These are phyloP conservation scores for Erysimum cheiri DNA, from an alignment of 441 rosid genomes.

Conservation along the genomic window DNA sequence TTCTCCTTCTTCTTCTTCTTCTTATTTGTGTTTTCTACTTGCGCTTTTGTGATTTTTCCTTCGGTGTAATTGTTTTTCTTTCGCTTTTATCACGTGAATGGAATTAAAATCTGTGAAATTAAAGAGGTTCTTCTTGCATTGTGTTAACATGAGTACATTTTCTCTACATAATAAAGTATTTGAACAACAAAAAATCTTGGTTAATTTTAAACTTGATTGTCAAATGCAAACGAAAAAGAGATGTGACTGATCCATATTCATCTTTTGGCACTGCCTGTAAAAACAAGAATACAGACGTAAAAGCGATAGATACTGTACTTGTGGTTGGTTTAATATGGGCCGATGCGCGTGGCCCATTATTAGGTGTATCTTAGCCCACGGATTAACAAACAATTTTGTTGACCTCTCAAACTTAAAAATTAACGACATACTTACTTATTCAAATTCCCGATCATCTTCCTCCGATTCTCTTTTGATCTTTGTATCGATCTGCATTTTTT, in stretches of 20 bases:
- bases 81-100: slow-evolving; percentile 24
- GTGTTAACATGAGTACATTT: neutral
- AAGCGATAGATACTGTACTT: no score
- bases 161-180: neutral
- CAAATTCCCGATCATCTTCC: neutral
- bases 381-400: neutral
- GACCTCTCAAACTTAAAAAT: neutral
- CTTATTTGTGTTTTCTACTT: slow-evolving; percentile 12
- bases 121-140: slow-evolving; percentile 10
- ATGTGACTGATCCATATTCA: neutral
- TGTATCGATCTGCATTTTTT: neutral
- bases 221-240: neutral
- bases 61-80: slow-evolving; percentile 12
- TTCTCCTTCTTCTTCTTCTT: neutral
- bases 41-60: slow-evolving; percentile 21
- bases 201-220: neutral
- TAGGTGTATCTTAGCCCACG: neutral
- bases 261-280: neutral
- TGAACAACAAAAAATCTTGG: neutral
- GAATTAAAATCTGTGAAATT: slow-evolving; percentile 22
- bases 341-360: neutral
- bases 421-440: neutral
- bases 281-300: neutral
- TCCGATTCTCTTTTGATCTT: neutral
- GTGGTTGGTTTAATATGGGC: neutral